phyloP scores from a whole-genome alignment of 108 stramenopile genomes.

The Fragilaria radians region DNA sequence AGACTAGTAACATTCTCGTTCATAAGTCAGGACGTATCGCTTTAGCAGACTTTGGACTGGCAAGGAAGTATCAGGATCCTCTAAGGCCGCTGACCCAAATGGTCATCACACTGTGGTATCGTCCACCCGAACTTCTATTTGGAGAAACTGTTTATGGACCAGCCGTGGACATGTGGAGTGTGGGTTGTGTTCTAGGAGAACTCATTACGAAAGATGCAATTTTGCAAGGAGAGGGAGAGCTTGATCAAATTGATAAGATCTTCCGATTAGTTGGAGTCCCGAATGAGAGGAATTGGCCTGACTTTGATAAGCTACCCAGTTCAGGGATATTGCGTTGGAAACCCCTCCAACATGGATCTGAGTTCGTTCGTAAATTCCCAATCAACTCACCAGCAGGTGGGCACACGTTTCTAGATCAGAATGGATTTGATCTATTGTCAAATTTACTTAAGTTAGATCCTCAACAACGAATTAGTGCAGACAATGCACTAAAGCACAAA shows the following conservation, averaged over 20 bases:
- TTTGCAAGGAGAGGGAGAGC: conserved; percentile 89
- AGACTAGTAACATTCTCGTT: conserved; percentile 87
- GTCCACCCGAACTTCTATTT: conserved; percentile 86
- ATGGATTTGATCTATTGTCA: conserved; percentile 82
- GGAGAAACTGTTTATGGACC: conserved; percentile 80
- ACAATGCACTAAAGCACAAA: conserved; percentile 70
- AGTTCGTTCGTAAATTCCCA: conserved; percentile 55
- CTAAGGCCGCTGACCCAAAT: conserved; percentile 61
- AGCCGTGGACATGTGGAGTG: conserved; percentile 89
- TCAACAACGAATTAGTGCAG: conserved; percentile 74
- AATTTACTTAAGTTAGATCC: conserved; percentile 90
- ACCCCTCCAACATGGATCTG: conserved; percentile 18
- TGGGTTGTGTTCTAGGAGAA: conserved; percentile 98
- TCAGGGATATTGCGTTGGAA: conserved; percentile 79
- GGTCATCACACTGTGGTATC: conserved; percentile 91
- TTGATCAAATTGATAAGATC: conserved; percentile 95
- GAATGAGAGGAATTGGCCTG: conserved; percentile 74
- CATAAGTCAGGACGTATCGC: conserved; percentile 67
- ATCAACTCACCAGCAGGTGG: conserved; percentile 54
- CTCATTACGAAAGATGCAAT: conserved; percentile 84
- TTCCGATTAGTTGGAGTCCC: conserved; percentile 88
- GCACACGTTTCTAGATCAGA: conserved; percentile 67
- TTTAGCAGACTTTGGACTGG: conserved; percentile 90
- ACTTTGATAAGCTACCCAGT: conserved; percentile 54
- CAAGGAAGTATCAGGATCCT: conserved; percentile 71